phyloP scores from a whole-genome alignment of 805 yeast genomes.

The Wickerhamiella nectarea region DNA sequence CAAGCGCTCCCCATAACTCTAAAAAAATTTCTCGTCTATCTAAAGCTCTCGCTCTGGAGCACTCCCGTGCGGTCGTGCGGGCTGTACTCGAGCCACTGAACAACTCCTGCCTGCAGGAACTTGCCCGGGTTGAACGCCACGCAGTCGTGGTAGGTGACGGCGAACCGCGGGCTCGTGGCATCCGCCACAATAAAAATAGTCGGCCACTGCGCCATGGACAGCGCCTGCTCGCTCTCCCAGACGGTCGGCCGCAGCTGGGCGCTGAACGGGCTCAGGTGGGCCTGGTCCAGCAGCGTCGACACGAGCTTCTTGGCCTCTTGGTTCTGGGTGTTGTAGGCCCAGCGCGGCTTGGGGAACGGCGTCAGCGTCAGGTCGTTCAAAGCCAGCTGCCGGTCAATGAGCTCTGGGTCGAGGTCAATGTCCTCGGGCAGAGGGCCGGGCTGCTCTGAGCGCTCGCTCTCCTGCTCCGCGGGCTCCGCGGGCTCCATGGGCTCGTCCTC shows the following conservation, averaged over 20 bases:
- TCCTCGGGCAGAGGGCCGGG: conserved; percentile 4
- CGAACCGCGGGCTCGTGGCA: conserved; percentile 54
- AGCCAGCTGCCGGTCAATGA: conserved; percentile 13
- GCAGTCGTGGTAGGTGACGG: conserved; percentile 71
- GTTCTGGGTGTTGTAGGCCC: conserved; percentile 18
- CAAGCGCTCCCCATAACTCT: background rate
- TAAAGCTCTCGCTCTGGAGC: background rate
- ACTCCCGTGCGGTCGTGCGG: conserved; percentile 19
- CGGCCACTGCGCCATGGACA: conserved; percentile 71
- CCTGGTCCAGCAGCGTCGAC: conserved; percentile 76
- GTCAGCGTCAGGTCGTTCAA: conserved; percentile 9
- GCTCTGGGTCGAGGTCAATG: conserved; percentile 9
- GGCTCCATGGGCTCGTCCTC: too few relatives aligned
- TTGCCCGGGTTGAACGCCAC: conserved; percentile 60
- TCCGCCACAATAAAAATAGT: conserved; percentile 50
- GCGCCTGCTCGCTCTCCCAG: conserved; percentile 55
- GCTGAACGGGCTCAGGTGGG: conserved; percentile 71
- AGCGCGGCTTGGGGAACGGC: conserved; percentile 11
- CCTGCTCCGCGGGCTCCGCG: too few relatives aligned
- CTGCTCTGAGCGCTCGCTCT: background rate
- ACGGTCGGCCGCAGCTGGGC: conserved; percentile 45
- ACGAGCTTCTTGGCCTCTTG: conserved; percentile 37
- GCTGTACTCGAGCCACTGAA: conserved; percentile 60
- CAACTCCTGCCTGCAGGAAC: conserved; percentile 33
- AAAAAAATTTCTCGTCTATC: background rate